A percentile compares a stretch with the other conserved stretches of the same genome.
Conservation (phyloP, 2,329 filamentous ascomycete species). For the Lasiodiplodia citricola region DNA sequence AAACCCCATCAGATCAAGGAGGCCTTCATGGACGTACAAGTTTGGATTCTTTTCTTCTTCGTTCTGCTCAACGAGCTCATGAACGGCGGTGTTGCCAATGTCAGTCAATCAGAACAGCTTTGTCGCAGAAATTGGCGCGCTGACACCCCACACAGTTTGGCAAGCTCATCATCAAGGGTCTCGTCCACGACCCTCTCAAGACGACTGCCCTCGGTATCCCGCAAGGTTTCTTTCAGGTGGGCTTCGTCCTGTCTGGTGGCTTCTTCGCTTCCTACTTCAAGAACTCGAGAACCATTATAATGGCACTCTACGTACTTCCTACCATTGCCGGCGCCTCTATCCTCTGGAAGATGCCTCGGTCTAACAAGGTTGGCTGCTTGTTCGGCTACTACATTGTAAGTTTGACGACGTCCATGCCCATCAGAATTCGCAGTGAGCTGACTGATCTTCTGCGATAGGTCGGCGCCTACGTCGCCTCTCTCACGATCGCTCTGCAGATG, state of each 20-base stretch:
- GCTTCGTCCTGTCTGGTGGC: conserved; percentile 60
- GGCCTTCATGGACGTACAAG: conserved; percentile 51
- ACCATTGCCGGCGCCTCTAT: conserved; percentile 57
- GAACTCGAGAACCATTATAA: conserved; percentile 58
- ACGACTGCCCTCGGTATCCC: conserved; percentile 62
- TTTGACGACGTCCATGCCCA: background rate
- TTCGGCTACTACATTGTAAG: conserved; percentile 57
- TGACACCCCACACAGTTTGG: conserved; percentile 46
- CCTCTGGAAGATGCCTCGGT: conserved; percentile 56
- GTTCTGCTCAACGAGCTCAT: conserved; percentile 60
- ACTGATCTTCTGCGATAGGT: conserved; percentile 28
- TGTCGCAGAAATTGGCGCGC: background rate
- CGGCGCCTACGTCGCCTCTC: conserved; percentile 55
- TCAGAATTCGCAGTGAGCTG: background rate
- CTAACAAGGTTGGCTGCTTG: conserved; percentile 54
- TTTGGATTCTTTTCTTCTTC: conserved; percentile 53
- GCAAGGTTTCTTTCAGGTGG: conserved; percentile 58
- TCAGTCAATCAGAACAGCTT: background rate
- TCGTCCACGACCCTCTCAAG: conserved; percentile 50
- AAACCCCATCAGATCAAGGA: conserved; percentile 57
- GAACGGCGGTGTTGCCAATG: conserved; percentile 59
- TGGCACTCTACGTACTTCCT: conserved; percentile 58
- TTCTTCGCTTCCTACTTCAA: conserved; percentile 58
- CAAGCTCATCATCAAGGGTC: conserved; percentile 61
- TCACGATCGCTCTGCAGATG: conserved; percentile 61